A percentile compares a stretch with the other conserved stretches of the same genome.
phyloP scores from a whole-genome alignment of 2,329 filamentous ascomycete genomes.

The Dendryphion nanum region DNA sequence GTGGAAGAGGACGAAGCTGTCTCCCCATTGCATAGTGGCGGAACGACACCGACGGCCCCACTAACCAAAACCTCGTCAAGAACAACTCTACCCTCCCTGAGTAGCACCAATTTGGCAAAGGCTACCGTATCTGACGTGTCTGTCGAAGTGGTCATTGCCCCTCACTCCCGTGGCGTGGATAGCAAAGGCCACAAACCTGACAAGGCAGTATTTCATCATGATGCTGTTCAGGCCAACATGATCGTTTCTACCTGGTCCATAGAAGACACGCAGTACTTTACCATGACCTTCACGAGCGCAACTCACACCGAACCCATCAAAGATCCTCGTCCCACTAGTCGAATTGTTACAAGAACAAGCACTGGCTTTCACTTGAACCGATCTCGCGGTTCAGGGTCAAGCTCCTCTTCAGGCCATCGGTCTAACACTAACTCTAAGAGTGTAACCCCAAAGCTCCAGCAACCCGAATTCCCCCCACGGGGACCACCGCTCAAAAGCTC shows the following conservation, averaged over 20 bases:
- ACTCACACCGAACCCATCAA: conserved; percentile 13
- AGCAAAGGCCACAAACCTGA: conserved; percentile 9
- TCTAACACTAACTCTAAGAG: conserved; percentile 40
- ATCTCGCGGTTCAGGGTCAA: conserved; percentile 37
- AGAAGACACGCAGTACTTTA: conserved; percentile 67
- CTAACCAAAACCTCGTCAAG: neutral
- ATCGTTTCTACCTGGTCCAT: conserved; percentile 75
- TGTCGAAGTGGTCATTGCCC: conserved; percentile 66
- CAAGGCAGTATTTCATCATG: conserved; percentile 9
- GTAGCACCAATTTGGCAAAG: conserved; percentile 36
- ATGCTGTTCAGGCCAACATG: conserved; percentile 65
- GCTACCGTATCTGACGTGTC: conserved; percentile 58
- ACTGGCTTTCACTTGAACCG: conserved; percentile 30
- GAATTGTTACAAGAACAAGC: conserved; percentile 45
- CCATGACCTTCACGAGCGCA: conserved; percentile 69
- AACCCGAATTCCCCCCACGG: conserved; percentile 64
- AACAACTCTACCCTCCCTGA: conserved; percentile 21
- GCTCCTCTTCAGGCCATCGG: conserved; percentile 37
- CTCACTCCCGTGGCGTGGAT: conserved; percentile 19
- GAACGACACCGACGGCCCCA: conserved; percentile 27
- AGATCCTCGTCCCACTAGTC: conserved; percentile 26
- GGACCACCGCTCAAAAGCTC: conserved; percentile 59
- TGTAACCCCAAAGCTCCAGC: conserved; percentile 56
- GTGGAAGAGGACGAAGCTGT: conserved; percentile 10
- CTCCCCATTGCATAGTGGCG: conserved; percentile 17